Conservation (phyloP, 2,329 filamentous ascomycete genomes). For the Diaporthe caulivora region DNA sequence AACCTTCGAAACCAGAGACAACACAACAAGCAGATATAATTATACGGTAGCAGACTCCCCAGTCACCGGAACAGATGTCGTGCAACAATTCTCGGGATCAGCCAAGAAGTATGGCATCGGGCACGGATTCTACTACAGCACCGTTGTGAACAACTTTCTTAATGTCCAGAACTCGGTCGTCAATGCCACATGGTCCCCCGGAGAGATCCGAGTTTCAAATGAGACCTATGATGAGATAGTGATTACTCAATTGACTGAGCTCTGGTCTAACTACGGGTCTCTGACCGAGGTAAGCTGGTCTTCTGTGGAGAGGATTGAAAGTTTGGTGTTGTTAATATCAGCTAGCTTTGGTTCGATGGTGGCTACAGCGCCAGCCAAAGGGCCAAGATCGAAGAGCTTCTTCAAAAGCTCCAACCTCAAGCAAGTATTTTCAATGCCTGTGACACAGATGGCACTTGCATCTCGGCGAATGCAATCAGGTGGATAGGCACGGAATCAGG, state of each 20-base stretch:
- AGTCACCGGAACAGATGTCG: conserved; percentile 43
- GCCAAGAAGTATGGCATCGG: conserved; percentile 45
- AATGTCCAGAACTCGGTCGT: conserved; percentile 44
- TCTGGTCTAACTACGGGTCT: conserved; percentile 44
- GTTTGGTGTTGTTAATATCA: not conserved
- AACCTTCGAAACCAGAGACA: conserved; percentile 43
- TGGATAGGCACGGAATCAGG: conserved; percentile 45
- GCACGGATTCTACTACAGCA: conserved; percentile 48
- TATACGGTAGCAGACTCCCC: conserved; percentile 47
- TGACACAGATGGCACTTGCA: conserved; percentile 42
- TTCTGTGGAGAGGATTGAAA: too few species aligned
- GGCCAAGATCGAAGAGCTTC: conserved; percentile 41
- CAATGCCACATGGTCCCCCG: conserved; percentile 37
- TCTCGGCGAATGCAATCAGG: conserved; percentile 42
- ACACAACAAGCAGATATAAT: conserved; percentile 44
- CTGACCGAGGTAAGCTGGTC: conserved; percentile 43
- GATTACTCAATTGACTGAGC: conserved; percentile 43
- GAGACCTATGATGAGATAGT: conserved; percentile 45
- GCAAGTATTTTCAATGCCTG: conserved; percentile 45
- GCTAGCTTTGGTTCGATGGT: conserved; percentile 47
- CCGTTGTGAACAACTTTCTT: conserved; percentile 48
- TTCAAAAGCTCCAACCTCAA: conserved; percentile 42
- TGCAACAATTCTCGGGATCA: conserved; percentile 44
- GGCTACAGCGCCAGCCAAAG: conserved; percentile 44
- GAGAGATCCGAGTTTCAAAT: conserved; percentile 43